Base-by-base conservation (phyloP, 768 basidiomycete genomes). In the Panaeolus cyanescens region DNA sequence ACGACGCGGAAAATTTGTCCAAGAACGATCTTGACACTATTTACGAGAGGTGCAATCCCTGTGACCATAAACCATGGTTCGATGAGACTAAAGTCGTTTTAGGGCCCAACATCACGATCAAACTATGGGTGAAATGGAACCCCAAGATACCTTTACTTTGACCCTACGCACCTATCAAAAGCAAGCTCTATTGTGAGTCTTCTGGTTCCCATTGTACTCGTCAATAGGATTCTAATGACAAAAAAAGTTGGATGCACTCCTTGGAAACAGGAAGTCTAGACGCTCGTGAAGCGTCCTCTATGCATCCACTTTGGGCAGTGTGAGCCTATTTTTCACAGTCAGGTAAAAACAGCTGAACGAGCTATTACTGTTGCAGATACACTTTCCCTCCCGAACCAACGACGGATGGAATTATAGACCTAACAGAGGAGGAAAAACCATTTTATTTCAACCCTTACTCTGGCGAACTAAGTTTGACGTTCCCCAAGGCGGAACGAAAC, bases 291-390 rank as follows among this genome's bases (percentile, higher is more conserved):
- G 83, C 83, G 13, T 79, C 71, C 15, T 91, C 90, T 4, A 88
- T 98, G 84, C 94, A 99, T 72, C 96, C 96, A 2, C 74, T 99
- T 7, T 99, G 96, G 96, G 90, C 86, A 93, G 94, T 98, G 70
- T 68, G 87, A 76, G 8, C 5, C 61, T 19, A 40, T 59, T 58
- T 56, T 8, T 53, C 25, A 15, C 40, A 56, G 32, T 15, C 1
- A 34, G 13, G 32, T 17, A 40, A 3, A 6, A 58, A 28, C n/a
- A 12, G 25, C 45, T 50, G 22, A 13, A 12, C 39, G 28, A n/a
- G 37, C 40, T 60, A 20, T 58, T 39, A 60, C 22, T 64, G 65
- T 31, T 55, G 9, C 58, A 95, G 94, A 79, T 96, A 93, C 70
- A 67, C 79, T 0, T 93, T 95, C 64, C 90, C 90, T 12, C 74